Conservation (phyloP, 805 yeast species). For the Ogataea polymorpha region DNA sequence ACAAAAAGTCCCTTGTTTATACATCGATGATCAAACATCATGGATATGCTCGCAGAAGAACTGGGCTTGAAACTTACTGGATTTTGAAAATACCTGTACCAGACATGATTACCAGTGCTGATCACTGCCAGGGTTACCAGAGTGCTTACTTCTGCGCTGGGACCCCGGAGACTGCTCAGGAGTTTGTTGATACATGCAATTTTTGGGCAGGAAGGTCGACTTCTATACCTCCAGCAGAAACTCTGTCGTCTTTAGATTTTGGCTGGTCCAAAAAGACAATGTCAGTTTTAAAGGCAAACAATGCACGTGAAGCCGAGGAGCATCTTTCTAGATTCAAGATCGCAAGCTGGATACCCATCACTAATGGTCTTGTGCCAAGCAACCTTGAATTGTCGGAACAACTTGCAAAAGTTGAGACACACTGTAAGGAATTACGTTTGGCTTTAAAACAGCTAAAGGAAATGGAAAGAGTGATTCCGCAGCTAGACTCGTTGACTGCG, state of each 20-base stretch:
- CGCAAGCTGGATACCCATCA: conserved; percentile 41
- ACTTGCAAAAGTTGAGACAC: conserved; percentile 36
- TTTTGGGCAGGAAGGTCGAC: conserved; percentile 89
- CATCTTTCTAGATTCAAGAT: conserved; percentile 34
- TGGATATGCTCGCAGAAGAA: conserved; percentile 27
- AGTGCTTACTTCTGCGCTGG: conserved; percentile 62
- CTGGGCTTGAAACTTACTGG: conserved; percentile 46
- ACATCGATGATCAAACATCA: conserved; percentile 15
- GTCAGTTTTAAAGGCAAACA: conserved; percentile 10
- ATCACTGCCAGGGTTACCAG: conserved; percentile 24
- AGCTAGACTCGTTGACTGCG: conserved; percentile 14
- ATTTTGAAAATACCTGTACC: conserved; percentile 52
- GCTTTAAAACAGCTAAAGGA: conserved; percentile 43
- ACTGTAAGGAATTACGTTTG: conserved; percentile 38
- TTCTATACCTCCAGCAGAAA: conserved; percentile 72
- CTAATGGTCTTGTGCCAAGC: conserved; percentile 28
- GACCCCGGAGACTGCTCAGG: conserved; percentile 61
- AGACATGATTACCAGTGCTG: conserved; percentile 24
- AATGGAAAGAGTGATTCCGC: conserved; percentile 12
- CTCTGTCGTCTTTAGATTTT: conserved; percentile 72
- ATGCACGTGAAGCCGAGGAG: conserved; percentile 8
- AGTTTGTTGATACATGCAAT: conserved; percentile 73
- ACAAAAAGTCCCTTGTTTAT: conserved; percentile 28
- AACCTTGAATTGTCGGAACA: conserved; percentile 36
- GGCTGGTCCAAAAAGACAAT: conserved; percentile 60